Evolutionary conservation across 225 moss, liverwort and hornwort genomes (phyloP), one percentile per base, ranked within the genome.

Genomic region (Ulota crispa): DNA sequence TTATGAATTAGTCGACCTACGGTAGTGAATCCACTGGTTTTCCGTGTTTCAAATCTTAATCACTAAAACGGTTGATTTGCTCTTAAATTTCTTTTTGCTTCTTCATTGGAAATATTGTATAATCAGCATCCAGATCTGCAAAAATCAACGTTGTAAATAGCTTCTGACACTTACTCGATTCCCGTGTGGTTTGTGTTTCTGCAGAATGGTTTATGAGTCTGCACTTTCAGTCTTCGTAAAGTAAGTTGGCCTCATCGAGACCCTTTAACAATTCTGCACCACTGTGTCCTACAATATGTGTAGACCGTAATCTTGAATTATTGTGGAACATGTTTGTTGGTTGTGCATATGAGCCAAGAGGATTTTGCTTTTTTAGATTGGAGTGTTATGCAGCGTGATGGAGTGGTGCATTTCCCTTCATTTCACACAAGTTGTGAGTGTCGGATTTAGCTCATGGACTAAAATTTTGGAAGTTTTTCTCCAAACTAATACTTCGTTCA

Each of bases 161-260:
- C 30, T 78, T 31, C 18, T 84, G 64, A 78, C 64, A 26, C 30
- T 47, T 69, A 37, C 64, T 78, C 64, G 53, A 64, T 56, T 15
- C 16, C 3, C 13, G 0, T 81, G 70, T 73, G 47, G 5, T 21
- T 60, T 56, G 27, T 71, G 32, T 69, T 54, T 78, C 39, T 19
- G 36, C 91, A 91, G 91, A 81, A 79, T 87, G 81, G 77, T 91
- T 19, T 89, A 87, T 55, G 89, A 89, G 85, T 86, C 89, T 78
- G 91, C 91, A 61, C 83, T 91, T 61, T 84, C 85, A 55, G 89
- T 87, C 67, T 89, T 89, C 57, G 83, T 87, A 24, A 85, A 87
- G 91, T 91, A 86, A 86, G 90, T 84, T 69, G 24, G 3, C 61
- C 43, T 81, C 64, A 50, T 53, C 20, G 21, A 57, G 70, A 55